These are phyloP conservation scores for Aspergillus cavernicola DNA, from an alignment of 495 filamentous ascomycete genomes.

Conservation along the genomic window DNA sequence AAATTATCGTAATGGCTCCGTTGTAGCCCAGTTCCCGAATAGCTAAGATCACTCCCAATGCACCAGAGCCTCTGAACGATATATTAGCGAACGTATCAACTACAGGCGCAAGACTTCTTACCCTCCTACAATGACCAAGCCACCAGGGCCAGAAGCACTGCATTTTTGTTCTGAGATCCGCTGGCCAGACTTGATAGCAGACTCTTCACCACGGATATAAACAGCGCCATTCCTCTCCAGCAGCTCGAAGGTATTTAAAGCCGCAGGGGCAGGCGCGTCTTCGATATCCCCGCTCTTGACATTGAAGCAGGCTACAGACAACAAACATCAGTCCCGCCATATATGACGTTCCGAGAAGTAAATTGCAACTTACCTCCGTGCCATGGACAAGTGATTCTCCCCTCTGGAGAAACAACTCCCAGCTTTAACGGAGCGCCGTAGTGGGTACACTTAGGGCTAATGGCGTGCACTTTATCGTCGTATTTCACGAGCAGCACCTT, in stretches of 20 bases:
- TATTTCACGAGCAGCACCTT: constrained; percentile 84
- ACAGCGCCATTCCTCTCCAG: constrained; percentile 74
- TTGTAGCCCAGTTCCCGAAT: constrained; percentile 77
- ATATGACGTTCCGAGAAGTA: too few relatives aligned
- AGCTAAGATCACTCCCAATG: constrained; percentile 73
- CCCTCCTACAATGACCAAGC: constrained; percentile 84
- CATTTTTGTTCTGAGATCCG: constrained; percentile 72
- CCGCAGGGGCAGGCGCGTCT: constrained; percentile 84
- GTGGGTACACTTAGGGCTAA: constrained; percentile 89
- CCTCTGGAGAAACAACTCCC: constrained; percentile 77
- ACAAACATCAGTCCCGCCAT: too few relatives aligned
- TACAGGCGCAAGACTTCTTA: constrained; percentile 29
- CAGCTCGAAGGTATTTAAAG: constrained; percentile 74
- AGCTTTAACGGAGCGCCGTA: constrained; percentile 85
- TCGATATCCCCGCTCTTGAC: constrained; percentile 88
- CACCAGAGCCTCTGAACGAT: constrained; percentile 63
- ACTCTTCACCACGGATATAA: constrained; percentile 79
- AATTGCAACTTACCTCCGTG: constrained; percentile 70
- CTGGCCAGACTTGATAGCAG: constrained; percentile 70
- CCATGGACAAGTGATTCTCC: constrained; percentile 89
- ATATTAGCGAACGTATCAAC: background rate
- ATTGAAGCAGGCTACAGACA: constrained; percentile 78
- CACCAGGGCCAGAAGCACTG: constrained; percentile 57
- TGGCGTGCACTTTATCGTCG: constrained; percentile 67
- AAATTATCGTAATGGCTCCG: constrained; percentile 78